These are phyloP conservation scores for Thalassiosira livingstoniorum DNA, from an alignment of 352 stramenopile species.

Conservation along the genomic window DNA sequence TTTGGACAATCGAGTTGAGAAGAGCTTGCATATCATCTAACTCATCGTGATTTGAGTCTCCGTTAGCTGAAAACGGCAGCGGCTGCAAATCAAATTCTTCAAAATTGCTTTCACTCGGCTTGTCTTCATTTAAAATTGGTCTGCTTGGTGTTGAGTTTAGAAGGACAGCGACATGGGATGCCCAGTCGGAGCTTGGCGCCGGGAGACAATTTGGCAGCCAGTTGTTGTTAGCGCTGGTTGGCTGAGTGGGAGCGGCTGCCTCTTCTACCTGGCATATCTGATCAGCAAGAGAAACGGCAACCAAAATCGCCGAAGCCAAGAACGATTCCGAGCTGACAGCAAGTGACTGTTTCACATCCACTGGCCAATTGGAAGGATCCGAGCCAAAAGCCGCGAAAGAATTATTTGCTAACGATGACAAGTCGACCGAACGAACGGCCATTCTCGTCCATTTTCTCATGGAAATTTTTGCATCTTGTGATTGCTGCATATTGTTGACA, in stretches of 20 bases:
- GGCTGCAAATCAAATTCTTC: too few species aligned
- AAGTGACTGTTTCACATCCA: background rate
- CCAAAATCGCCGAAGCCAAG: background rate
- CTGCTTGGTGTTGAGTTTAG: too few species aligned
- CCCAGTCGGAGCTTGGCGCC: background rate
- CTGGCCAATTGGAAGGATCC: background rate
- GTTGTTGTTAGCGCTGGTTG: background rate
- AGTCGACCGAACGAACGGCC: background rate
- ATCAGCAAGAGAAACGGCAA: background rate
- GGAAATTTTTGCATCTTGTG: too few species aligned
- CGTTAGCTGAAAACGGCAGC: too few species aligned
- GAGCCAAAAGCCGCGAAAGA: background rate
- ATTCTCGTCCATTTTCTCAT: constrained; percentile 1
- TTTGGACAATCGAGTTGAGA: too few species aligned
- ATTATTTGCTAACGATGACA: background rate
- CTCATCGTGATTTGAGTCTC: too few species aligned
- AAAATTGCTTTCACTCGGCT: too few species aligned
- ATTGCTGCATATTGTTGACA: too few species aligned
- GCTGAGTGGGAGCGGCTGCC: background rate
- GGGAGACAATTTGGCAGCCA: background rate
- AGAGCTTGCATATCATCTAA: too few species aligned
- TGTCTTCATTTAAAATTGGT: too few species aligned
- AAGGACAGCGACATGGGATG: background rate
- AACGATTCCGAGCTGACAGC: background rate
- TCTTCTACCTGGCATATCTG: background rate